A percentile compares a stretch with the other conserved stretches of the same genome.
phyloP scores from a whole-genome alignment of 164 flowering plant species.

The Nymphaea thermarum region DNA sequence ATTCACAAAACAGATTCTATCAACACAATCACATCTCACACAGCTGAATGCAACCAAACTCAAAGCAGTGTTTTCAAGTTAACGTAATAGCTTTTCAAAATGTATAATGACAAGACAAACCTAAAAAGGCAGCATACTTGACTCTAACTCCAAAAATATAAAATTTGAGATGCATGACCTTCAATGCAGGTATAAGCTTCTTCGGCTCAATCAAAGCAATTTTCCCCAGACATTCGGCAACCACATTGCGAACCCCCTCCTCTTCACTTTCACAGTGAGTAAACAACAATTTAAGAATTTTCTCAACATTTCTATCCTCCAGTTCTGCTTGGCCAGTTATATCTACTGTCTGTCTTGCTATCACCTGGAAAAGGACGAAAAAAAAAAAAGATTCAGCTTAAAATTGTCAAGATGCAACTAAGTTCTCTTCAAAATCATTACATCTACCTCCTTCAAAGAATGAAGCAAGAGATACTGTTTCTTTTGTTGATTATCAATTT shows the following conservation, averaged over 20 bases:
- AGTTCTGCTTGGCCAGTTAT: slow-evolving; percentile 60
- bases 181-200: slow-evolving; percentile 93
- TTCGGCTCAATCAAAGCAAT: slow-evolving; percentile 91
- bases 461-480: slow-evolving; percentile 94
- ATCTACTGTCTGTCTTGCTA: slow-evolving; percentile 92
- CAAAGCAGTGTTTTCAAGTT: no score
- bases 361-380: slow-evolving; percentile 58
- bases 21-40: neutral
- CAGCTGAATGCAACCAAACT: no score
- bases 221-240: slow-evolving; percentile 98
- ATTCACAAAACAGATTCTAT: neutral
- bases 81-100: no score
- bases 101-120: no score
- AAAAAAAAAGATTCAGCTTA: neutral
- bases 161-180: slow-evolving; percentile 34
- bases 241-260: slow-evolving; percentile 99
- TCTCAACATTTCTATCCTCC: slow-evolving; percentile 86
- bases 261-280: slow-evolving; percentile 99
- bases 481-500: slow-evolving; percentile 98
- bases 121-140: no score
- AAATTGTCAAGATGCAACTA: neutral
- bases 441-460: slow-evolving; percentile 86
- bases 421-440: neutral
- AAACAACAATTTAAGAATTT: slow-evolving; percentile 76
- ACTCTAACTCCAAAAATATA: no score